Evolutionary conservation across 2,329 filamentous ascomycete species (phyloP).

Genomic region (Penicillium sp.): DNA sequence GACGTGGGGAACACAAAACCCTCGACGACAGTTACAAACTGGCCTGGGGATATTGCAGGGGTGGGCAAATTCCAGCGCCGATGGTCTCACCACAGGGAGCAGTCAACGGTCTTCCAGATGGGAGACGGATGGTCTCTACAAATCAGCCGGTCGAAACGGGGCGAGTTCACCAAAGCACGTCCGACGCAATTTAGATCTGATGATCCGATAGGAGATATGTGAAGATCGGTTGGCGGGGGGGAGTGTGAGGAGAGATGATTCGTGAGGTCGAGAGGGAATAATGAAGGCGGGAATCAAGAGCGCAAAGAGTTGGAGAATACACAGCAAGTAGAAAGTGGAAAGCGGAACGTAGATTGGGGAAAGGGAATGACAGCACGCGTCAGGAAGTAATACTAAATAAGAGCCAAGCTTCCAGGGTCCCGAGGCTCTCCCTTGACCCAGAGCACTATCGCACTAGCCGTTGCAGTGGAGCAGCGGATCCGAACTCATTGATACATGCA

Average conservation of each 20-base stretch:
- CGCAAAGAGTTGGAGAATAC: constrained; percentile 1
- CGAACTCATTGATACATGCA: constrained; percentile 5
- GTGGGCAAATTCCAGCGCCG: no score
- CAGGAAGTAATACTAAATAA: constrained; percentile 19
- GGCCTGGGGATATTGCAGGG: constrained; percentile 24
- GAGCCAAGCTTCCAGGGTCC: constrained; percentile 28
- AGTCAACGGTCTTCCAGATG: constrained; percentile 25
- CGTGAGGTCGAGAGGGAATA: constrained; percentile 7
- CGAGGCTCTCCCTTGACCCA: constrained; percentile 16
- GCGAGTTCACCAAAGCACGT: no score
- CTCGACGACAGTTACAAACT: constrained; percentile 29
- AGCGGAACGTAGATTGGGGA: no score
- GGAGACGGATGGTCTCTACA: constrained; percentile 9
- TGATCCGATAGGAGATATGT: no score
- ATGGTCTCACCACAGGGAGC: no score
- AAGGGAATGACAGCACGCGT: no score
- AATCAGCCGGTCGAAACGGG: no score
- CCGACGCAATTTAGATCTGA: no score
- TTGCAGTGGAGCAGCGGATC: constrained; percentile 13
- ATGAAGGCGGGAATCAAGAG: not conserved
- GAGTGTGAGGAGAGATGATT: not conserved
- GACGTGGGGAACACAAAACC: constrained; percentile 23
- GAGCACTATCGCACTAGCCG: constrained; percentile 16
- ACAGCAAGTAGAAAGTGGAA: no score
- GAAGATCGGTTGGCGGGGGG: not conserved